Conservation (phyloP, 2,329 filamentous ascomycete genomes). For the Pseudodiploospora longispora region DNA sequence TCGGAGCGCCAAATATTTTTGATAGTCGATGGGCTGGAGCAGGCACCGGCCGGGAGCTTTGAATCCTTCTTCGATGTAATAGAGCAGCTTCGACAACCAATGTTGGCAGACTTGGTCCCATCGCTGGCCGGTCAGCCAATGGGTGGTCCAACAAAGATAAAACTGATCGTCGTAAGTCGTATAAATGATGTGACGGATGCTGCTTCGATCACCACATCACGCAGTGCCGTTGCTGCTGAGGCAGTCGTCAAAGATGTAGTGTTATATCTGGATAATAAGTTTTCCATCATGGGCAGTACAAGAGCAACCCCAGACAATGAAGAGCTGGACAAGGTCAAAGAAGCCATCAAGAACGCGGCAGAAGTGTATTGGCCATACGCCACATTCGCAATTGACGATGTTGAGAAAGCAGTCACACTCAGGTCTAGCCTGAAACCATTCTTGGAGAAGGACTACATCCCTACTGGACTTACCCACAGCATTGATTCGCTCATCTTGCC, state of each 20-base stretch:
- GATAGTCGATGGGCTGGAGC: conserved; percentile 15
- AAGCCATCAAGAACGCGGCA: conserved; percentile 7
- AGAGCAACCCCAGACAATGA: neutral
- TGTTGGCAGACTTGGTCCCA: neutral
- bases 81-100: conserved; percentile 5
- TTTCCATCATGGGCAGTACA: neutral
- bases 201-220: conserved; percentile 3
- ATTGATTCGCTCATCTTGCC: conserved; percentile 12
- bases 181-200: conserved; percentile 1
- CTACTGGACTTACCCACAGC: conserved; percentile 3
- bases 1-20: conserved; percentile 10
- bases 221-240: neutral
- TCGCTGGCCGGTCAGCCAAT: neutral
- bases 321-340: neutral
- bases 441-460: conserved; percentile 4
- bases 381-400: conserved; percentile 9
- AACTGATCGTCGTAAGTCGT: conserved; percentile 6
- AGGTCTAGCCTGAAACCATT: neutral
- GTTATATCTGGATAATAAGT: conserved; percentile 4
- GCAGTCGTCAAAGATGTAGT: conserved; percentile 2
- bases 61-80: conserved; percentile 2
- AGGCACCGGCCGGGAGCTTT: conserved; percentile 6
- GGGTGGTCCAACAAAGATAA: conserved; percentile 4
- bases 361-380: conserved; percentile 12
- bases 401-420: neutral